Evolutionary conservation across 768 basidiomycete species (phyloP), one percentile per base, ranked within the genome.

Genomic region (Sarcomyxa edulis): DNA sequence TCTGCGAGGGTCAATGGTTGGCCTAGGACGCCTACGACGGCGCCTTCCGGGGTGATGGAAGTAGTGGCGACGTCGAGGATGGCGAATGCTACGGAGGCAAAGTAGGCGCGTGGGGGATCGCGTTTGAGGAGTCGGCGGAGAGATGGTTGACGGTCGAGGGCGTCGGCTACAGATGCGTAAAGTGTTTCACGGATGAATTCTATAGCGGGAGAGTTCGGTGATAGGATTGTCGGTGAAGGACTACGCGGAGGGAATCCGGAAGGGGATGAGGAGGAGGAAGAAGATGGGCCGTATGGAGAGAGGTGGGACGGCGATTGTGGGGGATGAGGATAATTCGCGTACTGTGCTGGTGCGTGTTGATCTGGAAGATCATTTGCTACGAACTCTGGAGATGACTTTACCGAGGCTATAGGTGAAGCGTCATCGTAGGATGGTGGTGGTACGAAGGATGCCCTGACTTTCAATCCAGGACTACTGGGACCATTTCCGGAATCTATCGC

Each of bases 131-230:
- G 68, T 0, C 50, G 40, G 3, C 73, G 72, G 5, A 92, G 69
- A 3, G 69, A 63, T 0, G 73, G 69, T 9, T 66, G 71, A 4
- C 64, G 63, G 34, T 78, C 71, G 31, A 91, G 68, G 1, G 73
- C 77, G 45, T 87, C 85, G 0, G 71, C 87, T 3, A 92, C 68
- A 2, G 85, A 75, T 0, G 89, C 86, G 56, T 91, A 93, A 12
- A 93, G 72, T 0, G 89, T 90, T 58, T 93, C 88, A 19, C 90
- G 83, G 43, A 93, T 91, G 52, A 84, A 68, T 39, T 80, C 75
- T 46, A 92, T 82, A 0, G 78, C 81, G 4, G 76, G 74, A 0
- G 84, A 74, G 15, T 72, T 62, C 11, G 68, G 64, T 0, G 68
- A 48, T 18, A 75, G 60, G 22, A 74, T 54, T 5, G 70, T 62